Conservation (phyloP, 257 asterid genomes). For the Solanum gracilifrons region DNA sequence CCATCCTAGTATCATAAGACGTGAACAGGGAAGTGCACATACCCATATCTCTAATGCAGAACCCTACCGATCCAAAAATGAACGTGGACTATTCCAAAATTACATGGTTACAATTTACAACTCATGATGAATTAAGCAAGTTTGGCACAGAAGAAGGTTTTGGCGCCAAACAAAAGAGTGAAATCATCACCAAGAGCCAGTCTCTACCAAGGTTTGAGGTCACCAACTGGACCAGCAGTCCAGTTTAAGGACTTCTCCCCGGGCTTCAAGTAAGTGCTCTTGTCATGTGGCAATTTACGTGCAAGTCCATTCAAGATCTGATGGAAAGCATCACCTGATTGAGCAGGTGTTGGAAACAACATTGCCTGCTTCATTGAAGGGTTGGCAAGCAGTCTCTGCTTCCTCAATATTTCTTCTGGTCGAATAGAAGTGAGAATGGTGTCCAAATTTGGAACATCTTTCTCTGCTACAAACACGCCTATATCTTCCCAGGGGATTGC, state of each 20-base stretch:
- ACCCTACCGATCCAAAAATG: background rate
- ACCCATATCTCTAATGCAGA: background rate
- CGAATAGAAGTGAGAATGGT: constrained; percentile 73
- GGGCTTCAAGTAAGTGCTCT: constrained; percentile 32
- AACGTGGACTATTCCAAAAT: too few relatives aligned
- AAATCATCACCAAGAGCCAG: background rate
- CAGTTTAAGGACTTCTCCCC: constrained; percentile 66
- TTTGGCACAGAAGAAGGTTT: background rate
- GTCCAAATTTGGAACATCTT: constrained; percentile 75
- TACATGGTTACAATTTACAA: background rate
- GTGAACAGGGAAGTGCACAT: background rate
- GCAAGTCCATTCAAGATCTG: constrained; percentile 82
- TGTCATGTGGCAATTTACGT: constrained; percentile 67
- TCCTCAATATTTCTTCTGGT: constrained; percentile 54
- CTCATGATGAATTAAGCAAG: background rate
- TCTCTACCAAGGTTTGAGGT: constrained; percentile 73
- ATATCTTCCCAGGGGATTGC: constrained; percentile 98
- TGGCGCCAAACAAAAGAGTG: background rate
- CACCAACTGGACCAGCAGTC: constrained; percentile 81
- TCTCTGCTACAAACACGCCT: constrained; percentile 68
- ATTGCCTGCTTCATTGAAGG: constrained; percentile 94
- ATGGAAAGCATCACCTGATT: constrained; percentile 81
- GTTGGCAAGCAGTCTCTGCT: constrained; percentile 73
- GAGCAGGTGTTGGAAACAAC: constrained; percentile 79
- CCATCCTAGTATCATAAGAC: background rate